Evolutionary conservation across 768 basidiomycete genomes (phyloP), one percentile per base, ranked within the genome.

Genomic region (Mycena polygramma): DNA sequence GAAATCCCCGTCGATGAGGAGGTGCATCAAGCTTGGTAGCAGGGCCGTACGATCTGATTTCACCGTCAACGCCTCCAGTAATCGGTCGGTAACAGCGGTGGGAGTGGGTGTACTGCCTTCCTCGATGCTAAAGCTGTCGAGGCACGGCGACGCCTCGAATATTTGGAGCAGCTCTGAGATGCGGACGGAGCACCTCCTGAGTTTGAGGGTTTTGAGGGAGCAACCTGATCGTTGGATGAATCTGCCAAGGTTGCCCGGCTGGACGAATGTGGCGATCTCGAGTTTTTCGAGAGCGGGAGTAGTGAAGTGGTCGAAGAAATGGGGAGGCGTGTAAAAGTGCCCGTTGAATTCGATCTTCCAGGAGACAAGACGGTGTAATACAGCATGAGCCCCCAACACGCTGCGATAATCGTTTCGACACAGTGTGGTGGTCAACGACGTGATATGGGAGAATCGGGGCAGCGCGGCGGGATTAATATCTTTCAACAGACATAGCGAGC

Each of bases 141-240:
- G 41, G 14, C 11, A 22, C 7, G 57, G 22, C 22, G 41, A 45
- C 14, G 9, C 19, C 24, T 26, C 57, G 51, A 62, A 62, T 4
- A 60, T 60, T 19, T 35, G 26, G 1, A 60, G n/a, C n/a, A 62
- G 15, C 17, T 62, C 61, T 2, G 36, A 7, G 49, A 52, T 52
- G 36, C 37, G 61, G 5, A 62, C 37, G 15, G 36, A 30, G 22
- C 49, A 52, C 14, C 17, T 6, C 2, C 37, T 20, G 8, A 51
- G 51, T 7, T 52, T 45, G 61, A 62, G 36, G 36, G 11, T 52
- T 17, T 41, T 22, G 6, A 62, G 51, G 37, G 1, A 10, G 36
- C 49, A 62, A 14, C 19, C n/a, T 13, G 61, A 62, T n/a, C 49
- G 61, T 7, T 62, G 48, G 13, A 62, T 14, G 48, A 62, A 62